phyloP scores from a whole-genome alignment of 2,329 filamentous ascomycete species.

The Beauveria sp. region DNA sequence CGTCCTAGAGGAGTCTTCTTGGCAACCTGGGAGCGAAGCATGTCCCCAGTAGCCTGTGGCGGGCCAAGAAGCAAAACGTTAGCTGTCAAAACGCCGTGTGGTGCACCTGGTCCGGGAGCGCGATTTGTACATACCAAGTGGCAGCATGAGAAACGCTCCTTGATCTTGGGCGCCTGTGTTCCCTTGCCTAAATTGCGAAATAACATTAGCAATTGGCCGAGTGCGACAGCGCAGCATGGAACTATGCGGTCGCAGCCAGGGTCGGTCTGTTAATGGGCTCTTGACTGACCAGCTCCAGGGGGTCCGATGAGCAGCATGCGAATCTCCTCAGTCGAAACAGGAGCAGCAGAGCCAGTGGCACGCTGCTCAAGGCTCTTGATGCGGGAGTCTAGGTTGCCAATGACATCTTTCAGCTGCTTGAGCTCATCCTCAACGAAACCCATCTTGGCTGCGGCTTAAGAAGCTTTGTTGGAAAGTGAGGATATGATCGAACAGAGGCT shows the following conservation, averaged over 20 bases:
- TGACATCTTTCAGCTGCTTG: conserved; percentile 75
- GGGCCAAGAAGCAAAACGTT: conserved; percentile 16
- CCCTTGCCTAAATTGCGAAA: conserved; percentile 68
- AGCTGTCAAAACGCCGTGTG: conserved; percentile 1
- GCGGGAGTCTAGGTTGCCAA: conserved; percentile 76
- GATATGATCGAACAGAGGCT: neutral
- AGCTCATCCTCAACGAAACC: conserved; percentile 81
- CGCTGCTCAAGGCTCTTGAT: conserved; percentile 78
- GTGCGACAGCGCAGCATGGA: neutral
- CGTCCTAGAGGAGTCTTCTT: conserved; percentile 92
- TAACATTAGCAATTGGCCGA: conserved; percentile 11
- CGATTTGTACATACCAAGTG: conserved; percentile 64
- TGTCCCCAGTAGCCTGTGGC: conserved; percentile 86
- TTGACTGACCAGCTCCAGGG: conserved; percentile 80
- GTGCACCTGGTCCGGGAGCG: conserved; percentile 2
- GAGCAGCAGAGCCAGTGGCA: conserved; percentile 46
- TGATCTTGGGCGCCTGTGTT: conserved; percentile 95
- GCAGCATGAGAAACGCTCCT: conserved; percentile 96
- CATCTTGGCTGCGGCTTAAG: conserved; percentile 51
- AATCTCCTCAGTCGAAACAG: conserved; percentile 57
- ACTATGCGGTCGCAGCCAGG: conserved; percentile 14
- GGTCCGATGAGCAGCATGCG: conserved; percentile 98
- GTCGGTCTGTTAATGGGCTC: conserved; percentile 3
- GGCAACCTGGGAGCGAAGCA: conserved; percentile 96
- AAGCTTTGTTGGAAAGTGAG: neutral